Percentiles rank a stretch among this genome's conserved stretches.
phyloP scores from a whole-genome alignment of 192 early-diverging fungal species.

The Powellomyces hirtus region DNA sequence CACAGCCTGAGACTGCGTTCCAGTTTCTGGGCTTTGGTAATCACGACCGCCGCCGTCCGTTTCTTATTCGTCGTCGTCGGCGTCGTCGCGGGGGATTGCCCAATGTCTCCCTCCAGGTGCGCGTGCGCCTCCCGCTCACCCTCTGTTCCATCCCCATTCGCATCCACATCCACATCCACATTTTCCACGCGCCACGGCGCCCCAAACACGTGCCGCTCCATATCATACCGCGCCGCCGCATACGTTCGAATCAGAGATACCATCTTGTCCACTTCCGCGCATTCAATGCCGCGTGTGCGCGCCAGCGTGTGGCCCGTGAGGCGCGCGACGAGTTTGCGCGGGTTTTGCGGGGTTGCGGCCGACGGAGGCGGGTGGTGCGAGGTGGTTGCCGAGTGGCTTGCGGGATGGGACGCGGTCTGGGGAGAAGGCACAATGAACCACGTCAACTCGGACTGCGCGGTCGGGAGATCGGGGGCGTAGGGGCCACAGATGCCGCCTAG shows the following conservation, averaged over 20 bases:
- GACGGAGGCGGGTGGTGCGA: background rate
- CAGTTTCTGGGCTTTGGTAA: too few relatives aligned
- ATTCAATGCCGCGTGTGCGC: background rate
- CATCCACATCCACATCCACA: constrained; percentile 19
- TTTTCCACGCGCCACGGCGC: constrained; percentile 5
- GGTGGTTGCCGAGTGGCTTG: background rate
- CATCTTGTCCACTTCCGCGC: constrained; percentile 17
- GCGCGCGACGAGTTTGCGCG: background rate
- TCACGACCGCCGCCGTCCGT: too few relatives aligned
- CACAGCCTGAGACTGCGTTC: too few relatives aligned
- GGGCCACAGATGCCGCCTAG: constrained; percentile 90
- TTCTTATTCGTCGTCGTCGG: too few relatives aligned
- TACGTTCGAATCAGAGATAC: constrained; percentile 9
- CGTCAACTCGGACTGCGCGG: constrained; percentile 74
- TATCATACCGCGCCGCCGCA: background rate
- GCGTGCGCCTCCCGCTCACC: too few relatives aligned
- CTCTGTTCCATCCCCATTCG: too few relatives aligned
- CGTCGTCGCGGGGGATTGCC: too few relatives aligned
- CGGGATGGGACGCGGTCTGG: constrained; percentile 2
- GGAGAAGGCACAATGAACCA: constrained; percentile 76
- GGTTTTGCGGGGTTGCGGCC: background rate
- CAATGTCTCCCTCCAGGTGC: too few relatives aligned
- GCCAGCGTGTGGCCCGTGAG: background rate
- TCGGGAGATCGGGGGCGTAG: constrained; percentile 76
- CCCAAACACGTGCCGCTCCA: constrained; percentile 11